A percentile compares a stretch with the other conserved stretches of the same genome.
Conservation (phyloP, 2,329 filamentous ascomycete genomes). For the Remersonia thermophila region DNA sequence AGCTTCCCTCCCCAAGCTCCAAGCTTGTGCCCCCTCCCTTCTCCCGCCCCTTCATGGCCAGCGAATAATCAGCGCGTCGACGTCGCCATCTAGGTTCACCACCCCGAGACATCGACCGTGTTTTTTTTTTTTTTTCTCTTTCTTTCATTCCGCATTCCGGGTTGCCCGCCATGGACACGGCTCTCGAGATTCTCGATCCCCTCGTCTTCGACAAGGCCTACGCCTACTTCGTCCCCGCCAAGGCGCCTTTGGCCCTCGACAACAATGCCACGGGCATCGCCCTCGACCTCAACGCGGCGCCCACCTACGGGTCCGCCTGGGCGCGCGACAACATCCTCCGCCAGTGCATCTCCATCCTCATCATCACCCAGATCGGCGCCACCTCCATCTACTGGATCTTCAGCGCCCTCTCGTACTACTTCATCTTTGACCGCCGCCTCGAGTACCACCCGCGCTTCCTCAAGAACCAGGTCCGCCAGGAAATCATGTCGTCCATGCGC, state of each 20-base stretch:
- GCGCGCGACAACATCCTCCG: conserved; percentile 30
- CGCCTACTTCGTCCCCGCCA: conserved; percentile 25
- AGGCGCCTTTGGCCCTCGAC: conserved; percentile 1
- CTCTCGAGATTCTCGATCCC: conserved; percentile 30
- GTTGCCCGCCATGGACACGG: conserved; percentile 28
- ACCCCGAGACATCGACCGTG: too few relatives aligned
- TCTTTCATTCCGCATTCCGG: too few relatives aligned
- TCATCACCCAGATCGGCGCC: conserved; percentile 28
- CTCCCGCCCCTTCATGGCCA: too few relatives aligned
- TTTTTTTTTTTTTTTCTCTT: too few relatives aligned
- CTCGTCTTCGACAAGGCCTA: conserved; percentile 29
- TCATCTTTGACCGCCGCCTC: conserved; percentile 41
- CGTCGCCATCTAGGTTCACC: too few relatives aligned
- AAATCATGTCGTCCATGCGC: conserved; percentile 30
- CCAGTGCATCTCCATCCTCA: conserved; percentile 26
- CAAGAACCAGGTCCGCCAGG: conserved; percentile 33
- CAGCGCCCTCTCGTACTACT: conserved; percentile 58
- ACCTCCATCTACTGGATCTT: conserved; percentile 46
- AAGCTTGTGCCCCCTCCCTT: too few relatives aligned
- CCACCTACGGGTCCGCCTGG: conserved; percentile 21
- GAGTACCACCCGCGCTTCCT: conserved; percentile 36
- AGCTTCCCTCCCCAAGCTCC: too few relatives aligned
- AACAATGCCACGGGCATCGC: conserved; percentile 7
- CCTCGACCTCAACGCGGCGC: conserved; percentile 6
- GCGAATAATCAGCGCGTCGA: too few relatives aligned